These are phyloP conservation scores for Niveomyces coronatus DNA, from an alignment of 2,329 filamentous ascomycete genomes.

Conservation along the genomic window DNA sequence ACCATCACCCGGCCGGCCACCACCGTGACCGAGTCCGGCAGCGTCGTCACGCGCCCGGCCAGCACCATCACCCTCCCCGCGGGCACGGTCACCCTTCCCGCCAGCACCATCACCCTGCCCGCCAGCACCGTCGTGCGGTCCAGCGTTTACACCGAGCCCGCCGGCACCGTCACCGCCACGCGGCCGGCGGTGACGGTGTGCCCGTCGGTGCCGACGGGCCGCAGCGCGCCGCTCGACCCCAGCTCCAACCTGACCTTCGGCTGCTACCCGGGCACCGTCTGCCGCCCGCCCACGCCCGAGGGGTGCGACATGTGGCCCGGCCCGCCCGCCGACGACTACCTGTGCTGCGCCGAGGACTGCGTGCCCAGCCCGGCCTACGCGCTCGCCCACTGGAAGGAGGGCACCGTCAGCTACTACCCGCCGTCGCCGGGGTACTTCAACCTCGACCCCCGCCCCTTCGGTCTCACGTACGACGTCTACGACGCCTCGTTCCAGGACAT, in stretches of 20 bases:
- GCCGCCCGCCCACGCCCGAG: slow-evolving; percentile 37
- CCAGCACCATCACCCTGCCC: neutral
- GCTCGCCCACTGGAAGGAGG: slow-evolving; percentile 31
- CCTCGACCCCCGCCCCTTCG: slow-evolving; percentile 50
- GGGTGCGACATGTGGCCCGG: slow-evolving; percentile 42
- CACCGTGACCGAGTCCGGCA: too few species aligned
- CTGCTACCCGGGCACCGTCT: slow-evolving; percentile 42
- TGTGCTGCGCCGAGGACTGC: slow-evolving; percentile 37
- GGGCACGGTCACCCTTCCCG: too few species aligned
- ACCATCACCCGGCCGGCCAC: too few species aligned
- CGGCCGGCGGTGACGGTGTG: slow-evolving; percentile 29
- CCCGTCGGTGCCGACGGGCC: slow-evolving; percentile 32
- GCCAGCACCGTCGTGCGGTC: neutral
- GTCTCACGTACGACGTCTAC: slow-evolving; percentile 53
- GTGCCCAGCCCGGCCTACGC: slow-evolving; percentile 28
- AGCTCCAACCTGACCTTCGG: slow-evolving; percentile 40
- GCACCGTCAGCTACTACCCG: slow-evolving; percentile 39
- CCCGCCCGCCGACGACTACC: slow-evolving; percentile 33
- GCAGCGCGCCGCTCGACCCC: slow-evolving; percentile 20
- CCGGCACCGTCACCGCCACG: slow-evolving; percentile 20
- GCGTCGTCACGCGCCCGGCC: too few species aligned
- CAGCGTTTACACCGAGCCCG: too few species aligned
- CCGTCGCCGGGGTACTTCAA: slow-evolving; percentile 49
- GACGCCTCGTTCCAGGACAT: slow-evolving; percentile 15
- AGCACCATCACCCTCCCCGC: too few species aligned